phyloP scores from a whole-genome alignment of 352 stramenopile species.

The Globisporangium carolinianum region DNA sequence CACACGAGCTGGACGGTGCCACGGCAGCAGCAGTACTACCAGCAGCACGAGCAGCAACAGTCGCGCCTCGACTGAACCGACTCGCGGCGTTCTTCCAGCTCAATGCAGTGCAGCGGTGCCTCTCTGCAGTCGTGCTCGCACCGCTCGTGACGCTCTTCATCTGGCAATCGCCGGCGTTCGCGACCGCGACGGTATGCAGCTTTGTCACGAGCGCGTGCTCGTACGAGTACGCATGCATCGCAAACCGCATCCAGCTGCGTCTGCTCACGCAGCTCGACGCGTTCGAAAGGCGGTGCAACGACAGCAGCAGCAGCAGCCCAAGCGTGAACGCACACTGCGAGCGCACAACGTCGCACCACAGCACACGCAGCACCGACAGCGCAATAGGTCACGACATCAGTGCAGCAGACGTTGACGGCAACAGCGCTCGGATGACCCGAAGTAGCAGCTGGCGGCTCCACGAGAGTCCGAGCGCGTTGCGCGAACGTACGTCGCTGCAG shows the following conservation, averaged over 20 bases:
- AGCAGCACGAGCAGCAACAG: not conserved
- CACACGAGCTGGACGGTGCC: not conserved
- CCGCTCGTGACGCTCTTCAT: constrained; percentile 67
- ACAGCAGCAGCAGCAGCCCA: not conserved
- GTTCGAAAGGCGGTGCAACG: constrained; percentile 11
- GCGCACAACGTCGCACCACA: constrained; percentile 24
- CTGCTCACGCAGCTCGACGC: constrained; percentile 28
- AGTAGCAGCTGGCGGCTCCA: constrained; percentile 1
- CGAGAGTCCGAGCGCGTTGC: not conserved
- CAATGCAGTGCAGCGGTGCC: constrained; percentile 58
- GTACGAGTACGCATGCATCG: constrained; percentile 75
- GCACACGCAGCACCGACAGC: constrained; percentile 21
- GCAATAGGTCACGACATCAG: not conserved
- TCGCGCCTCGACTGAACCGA: not conserved
- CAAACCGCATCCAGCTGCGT: constrained; percentile 51
- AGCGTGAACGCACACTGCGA: not conserved
- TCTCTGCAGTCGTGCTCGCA: constrained; percentile 55
- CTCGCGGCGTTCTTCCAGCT: constrained; percentile 13
- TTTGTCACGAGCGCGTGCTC: constrained; percentile 54
- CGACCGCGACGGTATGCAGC: constrained; percentile 58
- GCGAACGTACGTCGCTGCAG: constrained; percentile 2
- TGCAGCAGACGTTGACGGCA: not conserved
- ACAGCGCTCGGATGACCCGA: constrained; percentile 1
- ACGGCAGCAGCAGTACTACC: not conserved
- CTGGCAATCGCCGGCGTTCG: constrained; percentile 60